A percentile compares a stretch with the other conserved stretches of the same genome.
These are phyloP conservation scores for Tylopilus subfusipes DNA, from an alignment of 768 basidiomycete genomes.

Conservation along the genomic window DNA sequence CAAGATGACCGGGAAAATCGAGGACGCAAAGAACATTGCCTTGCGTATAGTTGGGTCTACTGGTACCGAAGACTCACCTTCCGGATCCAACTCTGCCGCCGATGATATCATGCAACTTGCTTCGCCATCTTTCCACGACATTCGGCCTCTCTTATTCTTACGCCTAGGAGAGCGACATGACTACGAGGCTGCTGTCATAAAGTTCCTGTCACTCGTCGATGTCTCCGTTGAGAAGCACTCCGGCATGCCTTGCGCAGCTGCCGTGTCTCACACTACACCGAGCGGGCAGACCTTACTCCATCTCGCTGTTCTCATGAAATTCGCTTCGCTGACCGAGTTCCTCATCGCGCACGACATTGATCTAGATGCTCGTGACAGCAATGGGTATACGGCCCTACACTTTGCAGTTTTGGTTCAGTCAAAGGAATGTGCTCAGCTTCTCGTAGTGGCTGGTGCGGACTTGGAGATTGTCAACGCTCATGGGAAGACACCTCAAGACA, in stretches of 20 bases:
- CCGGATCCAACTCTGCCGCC: conserved; percentile 28
- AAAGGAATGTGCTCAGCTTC: conserved; percentile 55
- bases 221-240: conserved; percentile 45
- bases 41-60: conserved; percentile 85
- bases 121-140: conserved; percentile 43
- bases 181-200: conserved; percentile 74
- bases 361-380: conserved; percentile 79
- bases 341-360: conserved; percentile 72
- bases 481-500: conserved; percentile 68
- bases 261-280: conserved; percentile 67
- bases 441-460: conserved; percentile 82
- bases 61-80: conserved; percentile 48
- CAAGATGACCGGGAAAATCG: conserved; percentile 95
- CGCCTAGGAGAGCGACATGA: conserved; percentile 53
- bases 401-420: conserved; percentile 72
- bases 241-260: conserved; percentile 43
- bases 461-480: conserved; percentile 67
- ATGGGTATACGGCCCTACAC: conserved; percentile 88
- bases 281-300: conserved; percentile 88
- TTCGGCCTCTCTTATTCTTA: conserved; percentile 55
- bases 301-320: conserved; percentile 76
- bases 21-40: conserved; percentile 90
- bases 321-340: conserved; percentile 64
- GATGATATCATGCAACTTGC: conserved; percentile 55
- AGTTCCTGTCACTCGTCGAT: conserved; percentile 79